A percentile compares a stretch with the other conserved stretches of the same genome.
Conservation (phyloP, 2,329 filamentous ascomycete genomes). For the Calonectria pteridis region DNA sequence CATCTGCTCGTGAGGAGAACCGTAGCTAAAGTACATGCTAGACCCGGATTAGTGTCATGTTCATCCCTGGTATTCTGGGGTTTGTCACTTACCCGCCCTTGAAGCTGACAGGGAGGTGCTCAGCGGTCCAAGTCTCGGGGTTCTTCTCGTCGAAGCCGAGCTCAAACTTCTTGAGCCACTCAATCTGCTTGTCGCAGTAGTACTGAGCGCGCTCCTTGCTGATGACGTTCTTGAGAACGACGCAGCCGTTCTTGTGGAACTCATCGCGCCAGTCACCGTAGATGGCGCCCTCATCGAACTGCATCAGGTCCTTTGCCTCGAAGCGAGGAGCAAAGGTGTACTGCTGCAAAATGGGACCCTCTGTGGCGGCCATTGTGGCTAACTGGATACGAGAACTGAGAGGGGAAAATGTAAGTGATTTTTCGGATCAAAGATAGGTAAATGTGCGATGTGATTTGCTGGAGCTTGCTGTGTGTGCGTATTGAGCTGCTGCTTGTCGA, state of each 20-base stretch:
- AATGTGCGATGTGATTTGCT: neutral
- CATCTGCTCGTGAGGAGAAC: slow-evolving; percentile 61
- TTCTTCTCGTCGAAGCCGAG: slow-evolving; percentile 40
- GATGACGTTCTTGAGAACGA: slow-evolving; percentile 42
- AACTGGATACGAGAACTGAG: neutral
- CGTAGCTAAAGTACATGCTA: slow-evolving; percentile 60
- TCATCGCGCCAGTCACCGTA: slow-evolving; percentile 42
- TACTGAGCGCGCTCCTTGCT: slow-evolving; percentile 37
- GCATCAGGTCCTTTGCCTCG: slow-evolving; percentile 40
- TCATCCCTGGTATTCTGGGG: neutral
- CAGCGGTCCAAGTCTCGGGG: slow-evolving; percentile 34
- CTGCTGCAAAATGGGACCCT: slow-evolving; percentile 23
- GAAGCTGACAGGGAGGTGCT: slow-evolving; percentile 39
- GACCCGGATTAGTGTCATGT: slow-evolving; percentile 27
- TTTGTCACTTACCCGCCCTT: slow-evolving; percentile 52
- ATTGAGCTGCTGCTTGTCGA: slow-evolving; percentile 7
- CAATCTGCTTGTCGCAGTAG: slow-evolving; percentile 41
- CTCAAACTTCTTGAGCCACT: slow-evolving; percentile 41
- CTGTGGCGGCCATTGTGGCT: slow-evolving; percentile 19
- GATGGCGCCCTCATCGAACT: slow-evolving; percentile 32
- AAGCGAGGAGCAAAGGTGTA: slow-evolving; percentile 37
- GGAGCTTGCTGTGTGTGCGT: neutral
- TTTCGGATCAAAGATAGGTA: neutral
- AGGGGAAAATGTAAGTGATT: neutral
- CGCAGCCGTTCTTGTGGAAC: slow-evolving; percentile 40